Base-by-base conservation (phyloP, 768 basidiomycete species). In the Collybia mongolica region DNA sequence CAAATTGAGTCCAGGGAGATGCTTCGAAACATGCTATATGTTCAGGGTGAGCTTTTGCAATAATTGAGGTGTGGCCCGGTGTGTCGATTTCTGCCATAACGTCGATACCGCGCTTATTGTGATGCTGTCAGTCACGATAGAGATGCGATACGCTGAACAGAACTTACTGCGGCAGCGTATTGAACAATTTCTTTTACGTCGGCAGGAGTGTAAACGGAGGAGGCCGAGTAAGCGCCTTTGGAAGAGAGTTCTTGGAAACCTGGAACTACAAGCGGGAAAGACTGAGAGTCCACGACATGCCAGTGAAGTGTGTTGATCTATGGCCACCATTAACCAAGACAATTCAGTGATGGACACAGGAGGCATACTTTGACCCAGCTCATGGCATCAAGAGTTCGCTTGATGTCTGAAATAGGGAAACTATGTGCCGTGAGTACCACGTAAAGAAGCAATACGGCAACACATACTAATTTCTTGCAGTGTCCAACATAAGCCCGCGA, bases 241-340 rank as follows among this genome's bases (percentile, higher is more conserved):
- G 54, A 52, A 8, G 86, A 73, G 1, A 93, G 70, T 48, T 81
- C 79, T 0, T 84, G 76, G 60, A 79, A 85, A 8, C 75, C 75
- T 2, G 80, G 70, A 17, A 93, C 68, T 35, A 77, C 72, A 14
- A 93, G 73, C 1, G 92, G 90, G 72, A 89, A 94, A 29, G 82
- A 84, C 59, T 93, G 89, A 47, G 83, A 82, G 66, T 94, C 92
- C 29, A 83, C 82, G 49, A 90, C 73, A 60, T 93, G 92, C 91
- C 90, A 93, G 55, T 93, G 89, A 57, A 93, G 79, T 1, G 80
- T 81, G 65, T 84, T 91, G 43, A 90, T 77, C 82, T 84, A 39
- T 5, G 18, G 24, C 14, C 46, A 28, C 28, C 7, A 28, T 37
- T 20, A 39, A 41, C 22, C 26, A 43, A 38, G 18, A 8, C n/a